Base-by-base conservation (phyloP, 2,329 filamentous ascomycete genomes). In the Aspergillus flavus region DNA sequence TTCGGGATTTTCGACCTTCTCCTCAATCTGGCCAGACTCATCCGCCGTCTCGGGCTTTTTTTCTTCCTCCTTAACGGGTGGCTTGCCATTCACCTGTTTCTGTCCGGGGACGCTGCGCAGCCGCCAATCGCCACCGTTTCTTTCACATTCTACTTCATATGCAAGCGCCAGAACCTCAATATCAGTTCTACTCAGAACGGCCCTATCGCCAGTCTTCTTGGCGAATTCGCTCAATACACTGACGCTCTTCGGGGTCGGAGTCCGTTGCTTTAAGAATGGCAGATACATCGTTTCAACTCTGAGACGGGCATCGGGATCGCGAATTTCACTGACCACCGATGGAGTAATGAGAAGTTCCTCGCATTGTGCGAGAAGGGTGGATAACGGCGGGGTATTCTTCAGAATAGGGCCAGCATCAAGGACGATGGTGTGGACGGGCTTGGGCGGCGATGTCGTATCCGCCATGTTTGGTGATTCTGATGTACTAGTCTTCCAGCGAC, bases 331-430 rank as follows among this genome's bases (percentile, higher is more conserved):
- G 34, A 98, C 83, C 61, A 99, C 93, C 9, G 91, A 89, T 0
- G 94, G 93, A 0, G 94, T 91, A 1, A 93, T 97, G 72, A 93
- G 87, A 48, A 97, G 84, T 63, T 85, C 82, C 72, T 95, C 89
- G 55, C 93, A 89, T 75, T 92, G 89, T 43, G 87, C 85, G 58
- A 97, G 83, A 12, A 99, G 87, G 0, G 91, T 92, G 53, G 92
- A 96, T 28, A 95, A 87, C 12, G 92, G 84, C 14, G 94, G 93
- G 68, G 95, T 90, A 80, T 97, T 97, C 76, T 94, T 94, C 77
- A 99, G 94, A 64, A 99, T 88, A 9, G 94, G 93, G 30, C 94
- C 94, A 3, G 95, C 91, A 75, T 99, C 95, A 69, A 99, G 85
- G 32, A 98, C 86, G 58, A 98, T 87, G 59, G 90, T 91, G 80